A percentile compares a stretch with the other conserved stretches of the same genome.
Conservation (phyloP, 257 asterid genomes). For the Nicotiana noctiflora region DNA sequence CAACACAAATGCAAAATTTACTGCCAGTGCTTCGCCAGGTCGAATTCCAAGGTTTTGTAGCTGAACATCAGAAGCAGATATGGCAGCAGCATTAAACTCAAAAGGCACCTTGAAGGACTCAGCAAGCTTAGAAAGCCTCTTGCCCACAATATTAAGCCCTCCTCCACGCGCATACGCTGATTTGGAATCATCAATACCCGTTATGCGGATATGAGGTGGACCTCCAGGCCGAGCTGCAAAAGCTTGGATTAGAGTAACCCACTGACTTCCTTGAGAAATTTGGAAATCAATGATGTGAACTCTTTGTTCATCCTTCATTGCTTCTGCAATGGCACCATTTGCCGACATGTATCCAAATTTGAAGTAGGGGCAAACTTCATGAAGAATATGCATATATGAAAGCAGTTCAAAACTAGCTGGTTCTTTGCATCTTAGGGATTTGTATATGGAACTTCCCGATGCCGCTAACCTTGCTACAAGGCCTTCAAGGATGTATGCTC, state of each 20-base stretch:
- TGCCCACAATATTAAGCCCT: background rate
- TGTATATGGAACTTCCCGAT: slow-evolving; percentile 3
- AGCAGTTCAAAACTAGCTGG: slow-evolving; percentile 11
- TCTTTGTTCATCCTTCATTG: background rate
- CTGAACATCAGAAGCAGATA: background rate
- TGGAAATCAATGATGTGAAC: background rate
- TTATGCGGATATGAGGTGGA: background rate
- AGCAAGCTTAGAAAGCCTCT: background rate
- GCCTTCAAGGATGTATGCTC: slow-evolving; percentile 11
- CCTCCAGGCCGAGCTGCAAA: background rate
- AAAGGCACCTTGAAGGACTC: background rate
- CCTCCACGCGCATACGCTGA: background rate
- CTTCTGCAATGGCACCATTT: slow-evolving; percentile 12
- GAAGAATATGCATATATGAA: slow-evolving; percentile 10
- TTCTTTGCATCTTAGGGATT: slow-evolving; percentile 1
- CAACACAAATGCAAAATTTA: background rate
- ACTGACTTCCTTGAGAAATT: background rate
- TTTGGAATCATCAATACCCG: background rate
- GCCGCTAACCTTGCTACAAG: slow-evolving; percentile 10
- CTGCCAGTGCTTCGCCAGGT: background rate
- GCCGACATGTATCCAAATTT: slow-evolving; percentile 14
- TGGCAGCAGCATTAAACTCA: background rate
- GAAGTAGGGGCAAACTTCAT: slow-evolving; percentile 7
- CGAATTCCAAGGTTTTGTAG: background rate
- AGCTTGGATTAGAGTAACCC: background rate